Percentiles rank a stretch among this genome's conserved stretches.
phyloP scores from a whole-genome alignment of 2,329 filamentous ascomycete species.

The Colletotrichum sp. region DNA sequence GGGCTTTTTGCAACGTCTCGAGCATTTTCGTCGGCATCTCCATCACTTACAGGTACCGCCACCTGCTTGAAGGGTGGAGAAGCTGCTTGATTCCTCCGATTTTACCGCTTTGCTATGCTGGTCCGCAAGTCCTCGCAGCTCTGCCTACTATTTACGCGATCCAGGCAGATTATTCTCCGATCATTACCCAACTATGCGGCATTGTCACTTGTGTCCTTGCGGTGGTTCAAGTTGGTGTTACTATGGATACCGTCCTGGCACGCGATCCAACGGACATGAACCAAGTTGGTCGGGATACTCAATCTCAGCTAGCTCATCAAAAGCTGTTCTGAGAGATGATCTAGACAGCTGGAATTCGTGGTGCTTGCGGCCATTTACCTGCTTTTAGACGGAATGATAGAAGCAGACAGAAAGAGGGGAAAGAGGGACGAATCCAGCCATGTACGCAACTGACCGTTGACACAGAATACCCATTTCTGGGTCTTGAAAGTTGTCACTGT shows the following conservation, averaged over 20 bases:
- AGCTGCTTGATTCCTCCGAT: neutral
- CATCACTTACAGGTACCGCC: neutral
- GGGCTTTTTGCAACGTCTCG: slow-evolving; percentile 9
- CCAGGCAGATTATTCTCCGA: neutral
- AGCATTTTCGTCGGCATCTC: neutral
- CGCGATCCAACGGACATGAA: neutral
- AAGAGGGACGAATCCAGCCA: too few species aligned
- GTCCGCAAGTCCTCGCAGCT: neutral
- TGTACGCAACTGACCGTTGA: too few species aligned
- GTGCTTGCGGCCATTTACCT: too few species aligned
- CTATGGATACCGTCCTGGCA: neutral
- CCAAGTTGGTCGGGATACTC: neutral
- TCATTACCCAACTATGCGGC: neutral
- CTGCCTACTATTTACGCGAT: neutral
- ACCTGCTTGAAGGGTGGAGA: neutral
- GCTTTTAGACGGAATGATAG: too few species aligned
- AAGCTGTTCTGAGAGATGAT: neutral
- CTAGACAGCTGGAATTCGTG: too few species aligned
- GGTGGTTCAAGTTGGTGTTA: neutral
- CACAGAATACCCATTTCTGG: too few species aligned
- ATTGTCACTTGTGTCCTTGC: neutral
- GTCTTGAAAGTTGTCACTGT: too few species aligned
- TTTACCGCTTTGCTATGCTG: neutral
- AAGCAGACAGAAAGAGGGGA: too few species aligned
- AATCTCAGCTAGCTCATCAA: neutral